These are phyloP conservation scores for Saccharomycopsis hybrid DNA, from an alignment of 1,139 yeast species.

Conservation along the genomic window DNA sequence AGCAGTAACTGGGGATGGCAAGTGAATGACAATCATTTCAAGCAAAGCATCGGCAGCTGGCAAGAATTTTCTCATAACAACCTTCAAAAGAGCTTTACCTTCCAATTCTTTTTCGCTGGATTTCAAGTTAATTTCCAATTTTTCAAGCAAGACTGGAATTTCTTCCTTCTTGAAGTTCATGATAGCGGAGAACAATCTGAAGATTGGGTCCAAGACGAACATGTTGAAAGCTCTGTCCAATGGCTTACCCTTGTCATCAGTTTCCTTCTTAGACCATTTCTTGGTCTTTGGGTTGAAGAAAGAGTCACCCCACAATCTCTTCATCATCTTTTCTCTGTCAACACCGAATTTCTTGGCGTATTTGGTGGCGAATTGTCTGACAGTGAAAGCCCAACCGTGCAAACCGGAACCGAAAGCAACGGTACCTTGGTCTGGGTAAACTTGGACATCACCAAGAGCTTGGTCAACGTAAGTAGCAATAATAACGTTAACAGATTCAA, in stretches of 20 bases:
- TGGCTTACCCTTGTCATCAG: constrained; percentile 90
- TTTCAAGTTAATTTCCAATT: constrained; percentile 87
- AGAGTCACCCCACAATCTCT: constrained; percentile 99
- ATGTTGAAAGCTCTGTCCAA: constrained; percentile 99
- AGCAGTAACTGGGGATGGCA: constrained; percentile 99
- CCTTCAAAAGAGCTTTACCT: constrained; percentile 97
- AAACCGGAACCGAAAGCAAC: constrained; percentile 99
- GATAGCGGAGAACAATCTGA: constrained; percentile 91
- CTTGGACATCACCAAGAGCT: constrained; percentile 93
- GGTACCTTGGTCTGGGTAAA: constrained; percentile 98
- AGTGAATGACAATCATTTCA: constrained; percentile 98
- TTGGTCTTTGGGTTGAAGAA: constrained; percentile 99
- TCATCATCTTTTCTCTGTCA: constrained; percentile 96
- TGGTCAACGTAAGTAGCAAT: constrained; percentile 93
- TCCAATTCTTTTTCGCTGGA: constrained; percentile 94
- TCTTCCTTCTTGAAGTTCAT: constrained; percentile 98
- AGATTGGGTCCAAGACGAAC: constrained; percentile 98
- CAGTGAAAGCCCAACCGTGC: constrained; percentile 99
- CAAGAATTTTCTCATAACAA: constrained; percentile 99
- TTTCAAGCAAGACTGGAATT: constrained; percentile 81
- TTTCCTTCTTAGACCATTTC: constrained; percentile 97
- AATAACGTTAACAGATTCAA: constrained; percentile 98
- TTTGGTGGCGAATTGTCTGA: constrained; percentile 97
- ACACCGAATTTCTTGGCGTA: constrained; percentile 99
- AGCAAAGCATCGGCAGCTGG: constrained; percentile 99